Evolutionary conservation across 2,329 filamentous ascomycete genomes (phyloP).

Genomic region (Penicillium sumatraense): DNA sequence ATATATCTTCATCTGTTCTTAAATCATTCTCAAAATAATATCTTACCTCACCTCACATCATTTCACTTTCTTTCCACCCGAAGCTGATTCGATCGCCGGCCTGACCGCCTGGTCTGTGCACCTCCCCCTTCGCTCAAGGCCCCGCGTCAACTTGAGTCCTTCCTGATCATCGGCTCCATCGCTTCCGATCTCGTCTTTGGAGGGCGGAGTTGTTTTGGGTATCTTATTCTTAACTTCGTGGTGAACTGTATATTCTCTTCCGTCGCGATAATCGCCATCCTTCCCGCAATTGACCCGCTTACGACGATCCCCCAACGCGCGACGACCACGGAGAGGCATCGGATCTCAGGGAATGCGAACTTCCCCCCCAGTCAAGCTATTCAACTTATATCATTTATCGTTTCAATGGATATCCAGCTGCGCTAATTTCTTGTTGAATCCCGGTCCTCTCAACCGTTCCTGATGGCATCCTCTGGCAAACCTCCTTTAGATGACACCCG

Average conservation of each 20-base stretch:
- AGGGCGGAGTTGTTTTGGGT: constrained; percentile 19
- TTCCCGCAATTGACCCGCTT: constrained; percentile 23
- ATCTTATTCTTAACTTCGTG: constrained; percentile 16
- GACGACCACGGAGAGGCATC: constrained; percentile 16
- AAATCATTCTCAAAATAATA: background rate
- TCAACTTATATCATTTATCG: constrained; percentile 32
- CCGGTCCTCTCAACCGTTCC: constrained; percentile 32
- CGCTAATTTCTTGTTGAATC: constrained; percentile 41
- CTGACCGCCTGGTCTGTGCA: constrained; percentile 34
- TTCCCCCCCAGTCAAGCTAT: constrained; percentile 33
- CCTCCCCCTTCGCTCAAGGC: constrained; percentile 29
- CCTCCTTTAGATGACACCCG: constrained; percentile 51
- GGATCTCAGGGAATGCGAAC: constrained; percentile 43
- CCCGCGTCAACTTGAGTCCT: constrained; percentile 24
- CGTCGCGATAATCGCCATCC: constrained; percentile 6
- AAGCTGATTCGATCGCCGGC: constrained; percentile 14
- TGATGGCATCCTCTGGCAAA: constrained; percentile 51
- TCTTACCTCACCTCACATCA: background rate
- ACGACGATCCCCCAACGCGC: constrained; percentile 18
- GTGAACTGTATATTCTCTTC: constrained; percentile 13
- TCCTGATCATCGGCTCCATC: constrained; percentile 22
- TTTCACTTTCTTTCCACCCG: background rate
- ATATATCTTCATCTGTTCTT: background rate
- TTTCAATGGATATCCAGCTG: constrained; percentile 47
- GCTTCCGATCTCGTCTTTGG: constrained; percentile 19